Base-by-base conservation (phyloP, 208 protist genomes). In the Crithidia bombi region DNA sequence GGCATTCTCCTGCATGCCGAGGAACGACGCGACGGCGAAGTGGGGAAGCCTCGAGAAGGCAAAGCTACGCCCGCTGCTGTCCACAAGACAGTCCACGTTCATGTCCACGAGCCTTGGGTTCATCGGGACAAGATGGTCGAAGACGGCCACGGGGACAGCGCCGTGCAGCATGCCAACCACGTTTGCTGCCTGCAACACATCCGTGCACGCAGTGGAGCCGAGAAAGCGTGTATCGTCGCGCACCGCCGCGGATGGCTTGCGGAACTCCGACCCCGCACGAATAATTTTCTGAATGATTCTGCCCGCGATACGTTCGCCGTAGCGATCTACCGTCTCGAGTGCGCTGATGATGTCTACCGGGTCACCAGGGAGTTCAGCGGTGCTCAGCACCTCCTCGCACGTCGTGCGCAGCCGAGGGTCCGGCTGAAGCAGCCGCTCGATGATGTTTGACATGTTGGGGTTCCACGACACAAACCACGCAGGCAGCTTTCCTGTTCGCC, bases 291-390 rank as follows among this genome's bases (percentile, higher is more conserved):
- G 86, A 55, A 95, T 64, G 23, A 95, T 65, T 28, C 84, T 75
- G 5, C 83, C 70, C 15, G 69, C 64, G 39, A 95, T 81, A n/a
- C 77, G 65, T 54, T 88, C 82, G 23, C 87, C 82, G 50, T 91
- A 91, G 46, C 66, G 70, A 52, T 90, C 85, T 23, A 95, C 81
- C 7, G 83, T 90, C 26, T 86, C 78, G 39, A 95, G 59, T 10
- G 90, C 86, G 41, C 89, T 75, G 19, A 77, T 75, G 38, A 95
- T 79, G 47, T 95, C 90, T 0, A 78, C 71, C 38, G 87, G 86
- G 49, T 93, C 86, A 23, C 90, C 90, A n/a, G 87, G 90, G 23
- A 95, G 84, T 30, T 86, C 76, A 7, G 79, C 78, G 1, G 78
- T 85, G 65, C 78, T 81, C 32, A 95, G 69, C 36, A 95, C 69